Percentiles rank a stretch among this genome's conserved stretches.
phyloP scores from a whole-genome alignment of 345 rosid species.

The Pelargonium nanum region DNA sequence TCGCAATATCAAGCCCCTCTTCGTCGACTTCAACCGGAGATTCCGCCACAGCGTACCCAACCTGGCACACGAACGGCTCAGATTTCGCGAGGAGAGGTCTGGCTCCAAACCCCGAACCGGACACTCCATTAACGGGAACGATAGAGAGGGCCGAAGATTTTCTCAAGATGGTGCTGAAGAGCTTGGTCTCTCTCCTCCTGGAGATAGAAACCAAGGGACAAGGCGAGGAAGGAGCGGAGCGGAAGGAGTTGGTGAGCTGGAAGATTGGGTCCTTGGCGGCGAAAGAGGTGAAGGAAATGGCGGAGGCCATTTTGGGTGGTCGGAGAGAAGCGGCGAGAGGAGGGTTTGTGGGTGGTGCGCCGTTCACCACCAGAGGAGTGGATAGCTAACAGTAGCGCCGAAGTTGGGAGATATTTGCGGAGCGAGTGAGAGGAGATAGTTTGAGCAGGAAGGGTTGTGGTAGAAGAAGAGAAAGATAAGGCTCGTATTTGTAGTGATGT shows the following conservation, averaged over 20 bases:
- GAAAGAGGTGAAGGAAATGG: not conserved
- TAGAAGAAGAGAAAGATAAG: not conserved
- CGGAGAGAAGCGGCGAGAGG: not conserved
- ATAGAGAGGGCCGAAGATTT: too few species aligned
- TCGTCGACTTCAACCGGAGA: slow-evolving; percentile 50
- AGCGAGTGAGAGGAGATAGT: too few species aligned
- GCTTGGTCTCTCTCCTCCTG: not conserved
- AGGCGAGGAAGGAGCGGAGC: not conserved
- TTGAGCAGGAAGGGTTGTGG: too few species aligned
- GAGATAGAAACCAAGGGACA: not conserved
- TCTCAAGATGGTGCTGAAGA: not conserved
- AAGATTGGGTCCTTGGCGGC: not conserved
- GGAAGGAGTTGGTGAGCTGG: not conserved
- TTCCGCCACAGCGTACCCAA: slow-evolving; percentile 20
- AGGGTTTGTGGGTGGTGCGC: not conserved
- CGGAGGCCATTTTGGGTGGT: not conserved
- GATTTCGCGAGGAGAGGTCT: slow-evolving; percentile 32
- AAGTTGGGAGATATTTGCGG: too few species aligned
- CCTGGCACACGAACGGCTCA: slow-evolving; percentile 35
- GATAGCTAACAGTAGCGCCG: not conserved
- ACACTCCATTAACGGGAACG: not conserved
- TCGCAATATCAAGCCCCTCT: slow-evolving; percentile 62
- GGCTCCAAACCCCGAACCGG: slow-evolving; percentile 1
- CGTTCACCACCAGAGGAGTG: not conserved
- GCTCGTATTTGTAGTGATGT: not conserved